Evolutionary conservation across 345 rosid genomes (phyloP), one percentile per base, ranked within the genome.

Genomic region (Citrus australasica): DNA sequence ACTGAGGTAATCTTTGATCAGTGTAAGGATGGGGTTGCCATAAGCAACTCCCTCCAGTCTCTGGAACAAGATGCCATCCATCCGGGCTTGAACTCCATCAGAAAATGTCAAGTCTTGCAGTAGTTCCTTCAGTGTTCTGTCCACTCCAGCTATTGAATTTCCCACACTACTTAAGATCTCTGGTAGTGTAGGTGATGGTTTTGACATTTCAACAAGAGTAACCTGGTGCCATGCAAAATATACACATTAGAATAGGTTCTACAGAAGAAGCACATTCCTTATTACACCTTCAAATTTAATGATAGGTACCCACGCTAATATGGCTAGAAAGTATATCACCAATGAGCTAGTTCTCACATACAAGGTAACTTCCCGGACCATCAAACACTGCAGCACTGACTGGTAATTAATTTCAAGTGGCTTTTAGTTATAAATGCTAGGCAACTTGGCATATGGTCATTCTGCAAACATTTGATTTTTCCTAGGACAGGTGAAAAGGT

Each of bases 1-100:
- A 78, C 92, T 78, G 70, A 95, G 90, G 78, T 79, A 90, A 74
- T 93, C 99, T 85, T 84, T 88, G 60, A 95, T 88, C 85, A 95
- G 79, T 30, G 81, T 67, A 32, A 92, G 22, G 55, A 93, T 69
- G n/a, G 94, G 90, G 78, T 86, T 84, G 22, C 87, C 83, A 65
- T 69, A 85, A 69, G 94, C 81, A 78, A 86, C 76, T 24, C 77
- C 91, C 74, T 89, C 94, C 66, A 93, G 84, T 72, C 87, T 84
- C 88, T 93, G 94, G 82, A 87, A 90, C 87, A 92, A 42, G 78
- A 90, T 91, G 38, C 99, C 98, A 16, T 93, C 99, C 97, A 95
- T 88, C 73, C 97, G 92, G 76, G 98, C 97, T 79, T 95, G 99
- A 73, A 95, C 83, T 27, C 94, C 94, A 1, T 86, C 88, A 0